Evolutionary conservation across 106 monocot species (phyloP), one percentile per base, ranked within the genome.

Genomic region (Acanthochlamys bracteata): DNA sequence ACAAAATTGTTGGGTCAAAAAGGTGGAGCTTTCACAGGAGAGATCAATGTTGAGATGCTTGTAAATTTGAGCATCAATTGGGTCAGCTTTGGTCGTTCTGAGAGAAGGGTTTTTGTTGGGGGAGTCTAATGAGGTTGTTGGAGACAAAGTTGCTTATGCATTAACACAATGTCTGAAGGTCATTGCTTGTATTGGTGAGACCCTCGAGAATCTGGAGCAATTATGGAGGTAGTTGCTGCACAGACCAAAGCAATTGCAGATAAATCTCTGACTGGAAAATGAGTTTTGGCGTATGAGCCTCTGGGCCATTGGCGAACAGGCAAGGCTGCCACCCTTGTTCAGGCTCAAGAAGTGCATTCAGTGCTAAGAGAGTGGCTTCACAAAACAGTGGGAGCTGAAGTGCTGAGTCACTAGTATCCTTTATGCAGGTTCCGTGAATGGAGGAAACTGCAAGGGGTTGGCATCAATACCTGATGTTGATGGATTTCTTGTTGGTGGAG

Each of bases 231-330:
- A 41, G 86, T 86, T 71, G 80, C 90, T 41, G 72, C 86, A 59
- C 90, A 90, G 65, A 90, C 80, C 25, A 86, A 90, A 69, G 80
- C 90, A n/a, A 86, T 90, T 66, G 83, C 83, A 64, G 86, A 86
- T 79, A 58, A 45, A 77, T 92, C 57, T 56, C 65, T 0, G 60
- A 84, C 24, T 93, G 92, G 92, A 65, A 0, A 78, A 93, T 60
- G 77, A 17, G 92, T 93, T 11, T 25, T 93, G 54, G 92, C 92
- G 21, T 93, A 93, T 76, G 92, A 93, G 64, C 88, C 92, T 42
- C 71, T 93, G 92, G 92, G 92, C 92, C 57, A 93, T 93, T 75
- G 92, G 92, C n/a, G n/a, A 70, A 93, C 88, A 11, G 92, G 92
- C 62, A 93, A 93, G 66, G 92, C 88, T 75, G 92, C 92, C 39